phyloP scores from a whole-genome alignment of 2,329 filamentous ascomycete species.

The Diaporthe longicolla region DNA sequence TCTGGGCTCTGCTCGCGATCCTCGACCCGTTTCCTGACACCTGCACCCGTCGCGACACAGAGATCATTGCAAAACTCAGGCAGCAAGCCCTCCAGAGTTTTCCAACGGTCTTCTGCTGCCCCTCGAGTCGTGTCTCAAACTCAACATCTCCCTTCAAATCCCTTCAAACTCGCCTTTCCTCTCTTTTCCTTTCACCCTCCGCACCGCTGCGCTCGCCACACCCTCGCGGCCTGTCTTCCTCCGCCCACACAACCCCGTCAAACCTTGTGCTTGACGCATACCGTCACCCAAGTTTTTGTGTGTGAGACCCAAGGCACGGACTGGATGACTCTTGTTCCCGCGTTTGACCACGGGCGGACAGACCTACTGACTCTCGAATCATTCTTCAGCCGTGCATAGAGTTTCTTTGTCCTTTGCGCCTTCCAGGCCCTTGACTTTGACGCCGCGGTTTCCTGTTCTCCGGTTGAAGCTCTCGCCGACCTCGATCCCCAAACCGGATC shows the following conservation, averaged over 20 bases:
- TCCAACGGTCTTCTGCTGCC: slow-evolving; percentile 33
- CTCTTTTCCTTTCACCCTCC: not conserved
- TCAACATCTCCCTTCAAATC: slow-evolving; percentile 10
- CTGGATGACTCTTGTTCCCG: slow-evolving; percentile 15
- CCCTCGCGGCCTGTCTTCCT: slow-evolving; percentile 12
- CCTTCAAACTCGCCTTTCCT: slow-evolving; percentile 8
- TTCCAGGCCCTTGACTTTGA: slow-evolving; percentile 4
- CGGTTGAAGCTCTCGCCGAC: slow-evolving; percentile 11
- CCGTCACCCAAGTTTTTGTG: slow-evolving; percentile 26
- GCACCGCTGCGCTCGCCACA: not conserved
- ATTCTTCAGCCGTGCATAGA: slow-evolving; percentile 38
- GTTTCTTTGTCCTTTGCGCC: not conserved
- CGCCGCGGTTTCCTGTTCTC: slow-evolving; percentile 1
- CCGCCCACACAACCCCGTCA: slow-evolving; percentile 27
- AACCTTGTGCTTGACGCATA: slow-evolving; percentile 34
- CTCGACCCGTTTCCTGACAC: slow-evolving; percentile 37
- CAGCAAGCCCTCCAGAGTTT: slow-evolving; percentile 30
- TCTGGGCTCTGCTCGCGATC: slow-evolving; percentile 35
- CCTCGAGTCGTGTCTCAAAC: slow-evolving; percentile 42
- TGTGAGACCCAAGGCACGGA: slow-evolving; percentile 40
- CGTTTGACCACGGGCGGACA: slow-evolving; percentile 22
- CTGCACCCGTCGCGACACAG: slow-evolving; percentile 37
- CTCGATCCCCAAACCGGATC: slow-evolving; percentile 6
- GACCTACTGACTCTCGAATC: slow-evolving; percentile 35
- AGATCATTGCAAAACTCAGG: slow-evolving; percentile 38